These are phyloP conservation scores for Streptanthus diversifolius DNA, from an alignment of 345 rosid species.

Conservation along the genomic window DNA sequence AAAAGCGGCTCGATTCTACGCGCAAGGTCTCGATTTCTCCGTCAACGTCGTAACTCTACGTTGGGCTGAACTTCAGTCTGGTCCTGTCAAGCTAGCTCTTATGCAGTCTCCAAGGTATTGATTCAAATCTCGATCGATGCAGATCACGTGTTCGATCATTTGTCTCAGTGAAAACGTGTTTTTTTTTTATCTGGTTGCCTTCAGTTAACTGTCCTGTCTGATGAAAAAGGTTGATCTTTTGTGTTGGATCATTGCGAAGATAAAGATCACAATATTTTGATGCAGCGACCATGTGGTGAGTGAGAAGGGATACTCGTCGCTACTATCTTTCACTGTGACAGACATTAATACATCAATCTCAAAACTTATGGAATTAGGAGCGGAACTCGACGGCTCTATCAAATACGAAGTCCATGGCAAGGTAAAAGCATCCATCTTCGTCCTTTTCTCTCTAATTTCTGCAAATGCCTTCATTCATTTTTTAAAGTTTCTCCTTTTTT, in stretches of 20 bases:
- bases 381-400: conserved; percentile 84
- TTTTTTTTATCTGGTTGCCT: background rate
- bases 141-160: conserved; percentile 45
- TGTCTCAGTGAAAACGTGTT: conserved; percentile 32
- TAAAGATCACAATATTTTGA: background rate
- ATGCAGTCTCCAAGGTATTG: conserved; percentile 66
- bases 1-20: conserved; percentile 79
- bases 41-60: conserved; percentile 77
- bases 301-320: conserved; percentile 64
- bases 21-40: conserved; percentile 74
- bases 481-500: background rate
- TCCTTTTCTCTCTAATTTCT: background rate
- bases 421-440: conserved; percentile 33
- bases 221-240: background rate
- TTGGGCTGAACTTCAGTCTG: conserved; percentile 93
- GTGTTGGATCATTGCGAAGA: background rate
- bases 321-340: conserved; percentile 74
- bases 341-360: conserved; percentile 73
- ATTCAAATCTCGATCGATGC: background rate
- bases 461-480: background rate
- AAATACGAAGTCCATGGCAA: conserved; percentile 91
- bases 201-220: background rate
- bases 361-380: conserved; percentile 82
- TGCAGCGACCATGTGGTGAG: conserved; percentile 48
- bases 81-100: conserved; percentile 75